A percentile compares a stretch with the other conserved stretches of the same genome.
These are phyloP conservation scores for Chaetomiaceae sp. DNA, from an alignment of 2,329 filamentous ascomycete genomes.

Conservation along the genomic window DNA sequence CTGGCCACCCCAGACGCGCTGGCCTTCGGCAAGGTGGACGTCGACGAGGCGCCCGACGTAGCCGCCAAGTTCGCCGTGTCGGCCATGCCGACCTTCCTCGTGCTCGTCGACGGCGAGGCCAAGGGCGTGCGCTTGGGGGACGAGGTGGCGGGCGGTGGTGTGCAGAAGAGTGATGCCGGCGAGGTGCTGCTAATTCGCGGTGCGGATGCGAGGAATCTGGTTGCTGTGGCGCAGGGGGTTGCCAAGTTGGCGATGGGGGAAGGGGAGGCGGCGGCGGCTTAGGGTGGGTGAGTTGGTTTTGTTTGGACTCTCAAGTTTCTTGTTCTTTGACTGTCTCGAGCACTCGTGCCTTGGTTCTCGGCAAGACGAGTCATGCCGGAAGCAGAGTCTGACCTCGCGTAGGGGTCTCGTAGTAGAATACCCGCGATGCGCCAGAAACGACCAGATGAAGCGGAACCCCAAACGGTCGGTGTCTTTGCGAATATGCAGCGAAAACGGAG, in stretches of 20 bases:
- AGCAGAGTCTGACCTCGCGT: no score
- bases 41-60: conserved; percentile 45
- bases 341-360: no score
- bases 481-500: no score
- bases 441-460: no score
- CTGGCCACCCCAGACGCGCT: conserved; percentile 34
- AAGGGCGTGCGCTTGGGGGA: conserved; percentile 28
- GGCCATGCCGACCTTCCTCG: conserved; percentile 50
- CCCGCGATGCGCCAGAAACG: no score
- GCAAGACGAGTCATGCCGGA: not conserved
- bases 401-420: no score
- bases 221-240: conserved; percentile 17
- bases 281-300: not conserved
- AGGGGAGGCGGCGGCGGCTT: not conserved
- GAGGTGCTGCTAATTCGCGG: conserved; percentile 29
- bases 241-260: conserved; percentile 18
- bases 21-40: conserved; percentile 51
- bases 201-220: conserved; percentile 27
- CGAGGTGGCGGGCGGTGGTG: conserved; percentile 9
- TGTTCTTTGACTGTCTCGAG: not conserved
- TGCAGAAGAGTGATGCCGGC: conserved; percentile 4
- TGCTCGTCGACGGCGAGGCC: conserved; percentile 45
- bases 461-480: no score
- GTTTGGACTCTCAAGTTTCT: not conserved
- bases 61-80: conserved; percentile 42